phyloP scores from a whole-genome alignment of 2,329 filamentous ascomycete genomes.

The Lachnellula willkommii region DNA sequence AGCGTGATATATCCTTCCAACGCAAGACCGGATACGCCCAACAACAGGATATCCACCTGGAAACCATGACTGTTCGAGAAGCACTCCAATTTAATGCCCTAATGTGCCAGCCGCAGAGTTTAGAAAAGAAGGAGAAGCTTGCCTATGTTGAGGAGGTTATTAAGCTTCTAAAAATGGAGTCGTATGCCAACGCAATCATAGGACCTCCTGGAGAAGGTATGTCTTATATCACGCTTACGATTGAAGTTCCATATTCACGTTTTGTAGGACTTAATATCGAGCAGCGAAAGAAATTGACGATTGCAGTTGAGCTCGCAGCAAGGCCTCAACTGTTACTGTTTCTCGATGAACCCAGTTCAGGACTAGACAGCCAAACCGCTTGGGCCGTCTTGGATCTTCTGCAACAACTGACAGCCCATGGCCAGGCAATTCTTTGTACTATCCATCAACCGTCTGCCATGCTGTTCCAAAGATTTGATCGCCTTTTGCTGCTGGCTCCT shows the following conservation, averaged over 20 bases:
- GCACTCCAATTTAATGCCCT: conserved; percentile 81
- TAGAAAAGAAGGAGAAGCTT: conserved; percentile 70
- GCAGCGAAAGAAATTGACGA: conserved; percentile 73
- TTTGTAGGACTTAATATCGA: conserved; percentile 55
- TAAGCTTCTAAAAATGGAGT: conserved; percentile 83
- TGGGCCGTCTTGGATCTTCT: conserved; percentile 88
- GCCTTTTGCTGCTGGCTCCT: conserved; percentile 70
- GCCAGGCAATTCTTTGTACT: conserved; percentile 87
- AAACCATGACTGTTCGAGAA: conserved; percentile 77
- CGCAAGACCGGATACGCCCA: conserved; percentile 90
- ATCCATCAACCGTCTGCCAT: conserved; percentile 94
- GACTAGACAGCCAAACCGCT: conserved; percentile 87
- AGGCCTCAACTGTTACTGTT: conserved; percentile 87
- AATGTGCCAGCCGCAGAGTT: conserved; percentile 73
- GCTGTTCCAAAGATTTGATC: conserved; percentile 86
- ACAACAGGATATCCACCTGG: conserved; percentile 85
- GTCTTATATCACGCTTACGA: conserved; percentile 58
- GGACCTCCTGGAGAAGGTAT: conserved; percentile 83
- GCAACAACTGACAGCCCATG: conserved; percentile 81
- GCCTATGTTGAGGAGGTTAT: conserved; percentile 93
- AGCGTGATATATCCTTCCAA: conserved; percentile 63
- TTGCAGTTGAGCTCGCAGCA: conserved; percentile 88
- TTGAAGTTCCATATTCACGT: not conserved
- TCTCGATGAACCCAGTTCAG: conserved; percentile 92
- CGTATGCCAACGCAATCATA: conserved; percentile 85